Base-by-base conservation (phyloP, 805 yeast genomes). In the Trichomonascus vanleenenianus region DNA sequence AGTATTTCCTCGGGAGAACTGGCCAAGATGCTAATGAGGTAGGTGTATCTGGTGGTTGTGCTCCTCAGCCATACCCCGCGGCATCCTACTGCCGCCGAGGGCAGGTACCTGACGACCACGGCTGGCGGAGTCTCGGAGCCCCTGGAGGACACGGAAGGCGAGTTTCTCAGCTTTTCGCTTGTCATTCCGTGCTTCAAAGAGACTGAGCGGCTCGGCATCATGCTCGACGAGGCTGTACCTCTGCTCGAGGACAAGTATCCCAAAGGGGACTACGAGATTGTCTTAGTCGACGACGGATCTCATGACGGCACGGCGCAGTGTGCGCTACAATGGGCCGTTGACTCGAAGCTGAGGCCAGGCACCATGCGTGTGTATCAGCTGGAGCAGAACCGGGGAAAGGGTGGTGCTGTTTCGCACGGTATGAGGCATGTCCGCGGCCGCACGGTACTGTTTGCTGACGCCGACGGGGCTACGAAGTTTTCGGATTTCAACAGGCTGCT, bases 391-490 rank as follows among this genome's bases (percentile, higher is more conserved):
- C 74, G 98, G 56, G 98, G 98, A 20, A 91, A 91, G 66, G 94
- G 94, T 31, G 96, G 97, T 10, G 98, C 97, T 0, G 97, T 93
- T 0, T 79, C 94, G 14, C 97, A 91, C 63, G 98, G 98, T 5
- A 66, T 93, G 62, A 75, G 81, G 55, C 79, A 78, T 56, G 68
- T 81, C 2, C 69, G 86, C 37, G 98, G 97, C 10, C 62, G 71
- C 46, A 81, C 75, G 56, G 77, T 79, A 9, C 72, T 93, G 8
- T 93, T 93, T 68, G 97, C 96, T 1, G 98, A 93, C 65, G 98
- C 97, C 1, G 98, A 93, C 65, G 97, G 97, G 30, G 97, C 98
- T 3, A 82, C 95, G 20, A 72, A 74, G 54, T 93, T 93, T 60
- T 57, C 75, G 20, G 96, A 89, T 62, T 69, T 84, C 20, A 58